A percentile compares a stretch with the other conserved stretches of the same genome.
These are phyloP conservation scores for Capsella rubella DNA, from an alignment of 441 rosid genomes.

Conservation along the genomic window DNA sequence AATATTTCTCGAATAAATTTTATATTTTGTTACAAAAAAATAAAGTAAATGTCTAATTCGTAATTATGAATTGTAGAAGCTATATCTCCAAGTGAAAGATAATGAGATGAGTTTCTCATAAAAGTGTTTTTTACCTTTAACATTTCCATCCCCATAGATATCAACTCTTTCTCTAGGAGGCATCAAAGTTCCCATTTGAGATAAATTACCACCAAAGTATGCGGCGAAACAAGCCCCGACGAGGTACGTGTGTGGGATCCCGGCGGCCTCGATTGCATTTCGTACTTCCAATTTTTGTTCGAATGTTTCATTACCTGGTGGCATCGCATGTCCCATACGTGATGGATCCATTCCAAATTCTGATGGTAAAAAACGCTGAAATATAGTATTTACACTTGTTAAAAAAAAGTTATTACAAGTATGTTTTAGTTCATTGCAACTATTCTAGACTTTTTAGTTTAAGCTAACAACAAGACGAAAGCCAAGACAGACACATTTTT, in stretches of 20 bases:
- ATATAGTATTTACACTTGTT: not conserved
- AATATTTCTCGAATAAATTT: too few relatives aligned
- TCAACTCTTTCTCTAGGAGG: conserved; percentile 57
- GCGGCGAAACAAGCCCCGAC: conserved; percentile 76
- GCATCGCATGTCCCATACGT: conserved; percentile 66
- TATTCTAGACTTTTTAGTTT: not conserved
- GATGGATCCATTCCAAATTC: conserved; percentile 85
- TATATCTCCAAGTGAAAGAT: not conserved
- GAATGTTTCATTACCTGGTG: conserved; percentile 76
- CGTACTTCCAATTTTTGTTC: conserved; percentile 77
- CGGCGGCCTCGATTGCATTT: conserved; percentile 68
- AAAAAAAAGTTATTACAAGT: not conserved
- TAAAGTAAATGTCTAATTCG: too few relatives aligned
- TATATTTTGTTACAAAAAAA: too few relatives aligned
- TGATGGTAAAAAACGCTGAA: conserved; percentile 77
- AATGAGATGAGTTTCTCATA: not conserved
- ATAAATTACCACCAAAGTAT: conserved; percentile 67
- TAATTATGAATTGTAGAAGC: not conserved
- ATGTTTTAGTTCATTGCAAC: not conserved
- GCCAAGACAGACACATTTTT: not conserved
- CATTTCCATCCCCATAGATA: conserved; percentile 69
- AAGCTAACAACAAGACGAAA: not conserved
- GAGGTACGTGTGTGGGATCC: conserved; percentile 71
- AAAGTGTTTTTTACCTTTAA: conserved; percentile 75
- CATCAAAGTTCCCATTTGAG: conserved; percentile 55